phyloP scores from a whole-genome alignment of 228 moss, liverwort and hornwort genomes.

The Sphagnum magellanicum region DNA sequence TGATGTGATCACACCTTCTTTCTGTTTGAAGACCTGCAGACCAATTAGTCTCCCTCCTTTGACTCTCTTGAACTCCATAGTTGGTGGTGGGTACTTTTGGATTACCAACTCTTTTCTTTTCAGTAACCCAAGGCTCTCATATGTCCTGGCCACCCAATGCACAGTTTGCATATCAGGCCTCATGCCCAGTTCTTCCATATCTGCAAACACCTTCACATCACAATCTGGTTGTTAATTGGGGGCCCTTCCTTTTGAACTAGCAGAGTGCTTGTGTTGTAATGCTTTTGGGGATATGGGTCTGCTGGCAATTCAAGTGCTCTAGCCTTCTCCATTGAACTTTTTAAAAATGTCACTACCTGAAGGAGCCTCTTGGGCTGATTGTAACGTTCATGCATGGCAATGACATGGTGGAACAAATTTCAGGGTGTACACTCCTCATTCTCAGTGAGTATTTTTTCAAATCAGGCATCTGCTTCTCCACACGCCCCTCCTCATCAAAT shows the following conservation, averaged over 20 bases:
- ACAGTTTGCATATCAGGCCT: constrained; percentile 38
- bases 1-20: no score
- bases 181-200: constrained; percentile 62
- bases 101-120: constrained; percentile 31
- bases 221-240: neutral
- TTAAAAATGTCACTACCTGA: constrained; percentile 33
- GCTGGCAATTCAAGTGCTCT: neutral
- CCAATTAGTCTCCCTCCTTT: constrained; percentile 14
- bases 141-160: constrained; percentile 39
- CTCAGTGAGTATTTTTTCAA: constrained; percentile 63
- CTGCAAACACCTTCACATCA: constrained; percentile 47
- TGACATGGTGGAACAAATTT: constrained; percentile 64
- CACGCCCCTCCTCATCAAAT: constrained; percentile 71
- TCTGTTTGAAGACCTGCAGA: no score
- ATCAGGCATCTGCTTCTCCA: constrained; percentile 87
- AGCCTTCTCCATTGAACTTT: neutral
- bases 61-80: constrained; percentile 22
- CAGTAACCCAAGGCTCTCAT: constrained; percentile 35
- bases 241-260: neutral
- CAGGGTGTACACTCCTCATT: constrained; percentile 75
- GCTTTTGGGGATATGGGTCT: neutral
- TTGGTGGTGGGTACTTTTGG: constrained; percentile 30
- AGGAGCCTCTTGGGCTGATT: constrained; percentile 66
- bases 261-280: neutral
- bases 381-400: constrained; percentile 82